A percentile compares a stretch with the other conserved stretches of the same genome.
These are phyloP conservation scores for Fallopia convolvulus DNA, from an alignment of 148 eudicot genomes.

Conservation along the genomic window DNA sequence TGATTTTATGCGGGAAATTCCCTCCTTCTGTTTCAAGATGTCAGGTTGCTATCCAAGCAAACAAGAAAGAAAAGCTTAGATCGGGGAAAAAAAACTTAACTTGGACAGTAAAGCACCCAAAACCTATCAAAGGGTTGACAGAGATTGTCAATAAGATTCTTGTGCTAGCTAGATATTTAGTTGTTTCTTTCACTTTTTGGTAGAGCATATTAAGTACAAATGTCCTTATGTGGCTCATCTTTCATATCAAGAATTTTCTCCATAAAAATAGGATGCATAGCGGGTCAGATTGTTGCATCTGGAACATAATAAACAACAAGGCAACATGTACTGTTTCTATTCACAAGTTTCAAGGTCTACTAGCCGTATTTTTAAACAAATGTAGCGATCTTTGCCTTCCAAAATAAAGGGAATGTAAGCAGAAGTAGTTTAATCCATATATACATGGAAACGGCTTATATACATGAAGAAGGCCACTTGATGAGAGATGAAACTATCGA, in stretches of 20 bases:
- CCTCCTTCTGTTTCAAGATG: conserved; percentile 67
- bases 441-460: not conserved
- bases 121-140: conserved; percentile 5
- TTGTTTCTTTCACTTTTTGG: not conserved
- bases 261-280: not conserved
- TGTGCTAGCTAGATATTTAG: not conserved
- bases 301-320: not conserved
- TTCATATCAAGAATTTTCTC: not conserved
- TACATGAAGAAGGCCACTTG: not conserved
- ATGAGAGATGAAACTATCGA: not conserved
- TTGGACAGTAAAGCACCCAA: conserved; percentile 1
- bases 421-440: not conserved
- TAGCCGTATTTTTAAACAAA: not conserved
- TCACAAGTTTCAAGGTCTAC: not conserved
- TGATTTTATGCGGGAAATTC: conserved; percentile 51
- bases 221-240: not conserved
- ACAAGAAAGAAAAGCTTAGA: conserved; percentile 6
- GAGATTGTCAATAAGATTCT: not conserved
- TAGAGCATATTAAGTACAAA: not conserved
- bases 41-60: conserved; percentile 71
- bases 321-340: not conserved
- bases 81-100: not conserved
- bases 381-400: not conserved
- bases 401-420: not conserved
- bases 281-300: not conserved